Evolutionary conservation across 2,329 filamentous ascomycete species (phyloP).

Genomic region (Atkinsonella texensis): DNA sequence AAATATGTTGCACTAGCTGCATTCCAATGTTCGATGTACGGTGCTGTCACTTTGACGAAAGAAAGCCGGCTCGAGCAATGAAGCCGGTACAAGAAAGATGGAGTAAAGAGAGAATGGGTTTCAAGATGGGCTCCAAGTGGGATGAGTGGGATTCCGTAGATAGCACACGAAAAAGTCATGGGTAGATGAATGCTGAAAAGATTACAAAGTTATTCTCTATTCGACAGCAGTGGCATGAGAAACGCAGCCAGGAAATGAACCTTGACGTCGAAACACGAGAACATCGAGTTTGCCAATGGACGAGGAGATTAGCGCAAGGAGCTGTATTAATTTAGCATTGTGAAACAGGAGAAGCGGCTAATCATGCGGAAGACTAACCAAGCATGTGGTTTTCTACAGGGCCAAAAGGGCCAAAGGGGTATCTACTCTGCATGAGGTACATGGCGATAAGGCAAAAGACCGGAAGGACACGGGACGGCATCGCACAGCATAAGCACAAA

Average conservation of each 20-base stretch:
- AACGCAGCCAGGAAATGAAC: background rate
- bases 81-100: background rate
- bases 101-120: background rate
- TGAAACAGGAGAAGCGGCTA: background rate
- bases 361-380: background rate
- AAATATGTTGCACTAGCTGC: too few relatives aligned
- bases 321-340: background rate
- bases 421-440: background rate
- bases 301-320: background rate
- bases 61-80: background rate
- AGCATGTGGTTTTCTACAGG: background rate
- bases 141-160: constrained; percentile 1
- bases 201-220: background rate
- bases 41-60: constrained; percentile 1
- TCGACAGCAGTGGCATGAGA: background rate
- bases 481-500: too few relatives aligned
- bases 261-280: background rate
- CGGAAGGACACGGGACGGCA: background rate
- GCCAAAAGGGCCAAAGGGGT: too few relatives aligned
- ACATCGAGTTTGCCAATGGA: background rate
- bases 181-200: background rate
- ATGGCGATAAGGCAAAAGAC: background rate
- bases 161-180: background rate
- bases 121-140: background rate
- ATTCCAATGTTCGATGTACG: background rate